phyloP scores from a whole-genome alignment of 495 filamentous ascomycete genomes.

The Neurospora sublineolata region DNA sequence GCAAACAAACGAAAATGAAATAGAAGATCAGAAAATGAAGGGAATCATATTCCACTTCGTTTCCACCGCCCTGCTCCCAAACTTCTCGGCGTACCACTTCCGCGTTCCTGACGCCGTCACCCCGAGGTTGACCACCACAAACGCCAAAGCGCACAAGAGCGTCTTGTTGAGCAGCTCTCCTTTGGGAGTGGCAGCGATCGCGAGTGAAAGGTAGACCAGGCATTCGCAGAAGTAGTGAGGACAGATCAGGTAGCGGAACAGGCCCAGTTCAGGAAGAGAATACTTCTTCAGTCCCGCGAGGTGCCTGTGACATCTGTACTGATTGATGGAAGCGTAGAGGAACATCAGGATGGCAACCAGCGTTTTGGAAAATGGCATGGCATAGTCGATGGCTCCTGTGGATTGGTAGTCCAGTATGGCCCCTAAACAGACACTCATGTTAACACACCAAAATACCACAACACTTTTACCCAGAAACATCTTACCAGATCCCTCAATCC shows the following conservation, averaged over 20 bases:
- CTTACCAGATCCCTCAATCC: conserved; percentile 77
- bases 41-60: conserved; percentile 78
- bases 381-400: conserved; percentile 19
- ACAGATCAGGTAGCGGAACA: conserved; percentile 60
- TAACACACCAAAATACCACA: conserved; percentile 6
- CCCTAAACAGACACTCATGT: conserved; percentile 6
- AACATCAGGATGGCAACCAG: conserved; percentile 54
- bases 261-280: conserved; percentile 53
- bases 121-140: conserved; percentile 71
- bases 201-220: conserved; percentile 67
- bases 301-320: conserved; percentile 72
- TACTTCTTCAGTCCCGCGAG: conserved; percentile 76
- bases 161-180: conserved; percentile 57
- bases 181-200: conserved; percentile 59
- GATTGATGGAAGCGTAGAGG: conserved; percentile 60
- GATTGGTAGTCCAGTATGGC: conserved; percentile 21
- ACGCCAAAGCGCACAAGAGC: conserved; percentile 51
- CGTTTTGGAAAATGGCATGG: conserved; percentile 46
- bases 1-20: neutral
- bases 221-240: conserved; percentile 93
- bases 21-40: conserved; percentile 45
- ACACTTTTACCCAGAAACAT: neutral
- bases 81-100: conserved; percentile 70
- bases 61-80: conserved; percentile 56
- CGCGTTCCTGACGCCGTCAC: conserved; percentile 68